Conservation (phyloP, 1,139 yeast genomes). For the Geotrichum bryndzae region DNA sequence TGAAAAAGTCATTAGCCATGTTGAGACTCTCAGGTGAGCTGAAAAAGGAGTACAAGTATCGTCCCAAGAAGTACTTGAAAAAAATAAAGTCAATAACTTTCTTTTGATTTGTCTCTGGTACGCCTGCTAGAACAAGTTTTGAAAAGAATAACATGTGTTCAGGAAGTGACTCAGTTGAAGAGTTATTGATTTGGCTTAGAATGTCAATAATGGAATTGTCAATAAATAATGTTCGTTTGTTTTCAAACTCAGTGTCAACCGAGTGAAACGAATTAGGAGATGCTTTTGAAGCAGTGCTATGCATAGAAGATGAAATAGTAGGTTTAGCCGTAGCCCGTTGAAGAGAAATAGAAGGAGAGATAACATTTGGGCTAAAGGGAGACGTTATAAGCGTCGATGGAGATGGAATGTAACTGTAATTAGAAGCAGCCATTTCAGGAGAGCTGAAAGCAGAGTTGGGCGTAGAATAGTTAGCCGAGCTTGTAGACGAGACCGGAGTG, state of each 20-base stretch:
- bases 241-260: slow-evolving; percentile 15
- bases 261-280: slow-evolving; percentile 12
- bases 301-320: slow-evolving; percentile 6
- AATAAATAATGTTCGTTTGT: slow-evolving; percentile 20
- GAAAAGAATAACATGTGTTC: slow-evolving; percentile 23
- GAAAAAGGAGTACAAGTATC: slow-evolving; percentile 23
- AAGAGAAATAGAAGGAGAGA: neutral
- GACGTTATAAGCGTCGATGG: slow-evolving; percentile 3
- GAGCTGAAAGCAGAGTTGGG: slow-evolving; percentile 1
- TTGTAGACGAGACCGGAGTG: neutral
- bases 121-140: slow-evolving; percentile 22
- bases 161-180: slow-evolving; percentile 24
- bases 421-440: neutral
- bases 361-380: slow-evolving; percentile 7
- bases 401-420: neutral
- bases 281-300: neutral
- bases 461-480: neutral
- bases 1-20: slow-evolving; percentile 24
- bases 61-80: slow-evolving; percentile 26
- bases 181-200: slow-evolving; percentile 23
- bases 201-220: slow-evolving; percentile 20
- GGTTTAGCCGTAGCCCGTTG: slow-evolving; percentile 15
- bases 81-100: slow-evolving; percentile 22
- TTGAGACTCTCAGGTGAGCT: slow-evolving; percentile 29
- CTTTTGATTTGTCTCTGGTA: slow-evolving; percentile 17